phyloP scores from a whole-genome alignment of 2,329 filamentous ascomycete genomes.

The Trichoderma sp. region DNA sequence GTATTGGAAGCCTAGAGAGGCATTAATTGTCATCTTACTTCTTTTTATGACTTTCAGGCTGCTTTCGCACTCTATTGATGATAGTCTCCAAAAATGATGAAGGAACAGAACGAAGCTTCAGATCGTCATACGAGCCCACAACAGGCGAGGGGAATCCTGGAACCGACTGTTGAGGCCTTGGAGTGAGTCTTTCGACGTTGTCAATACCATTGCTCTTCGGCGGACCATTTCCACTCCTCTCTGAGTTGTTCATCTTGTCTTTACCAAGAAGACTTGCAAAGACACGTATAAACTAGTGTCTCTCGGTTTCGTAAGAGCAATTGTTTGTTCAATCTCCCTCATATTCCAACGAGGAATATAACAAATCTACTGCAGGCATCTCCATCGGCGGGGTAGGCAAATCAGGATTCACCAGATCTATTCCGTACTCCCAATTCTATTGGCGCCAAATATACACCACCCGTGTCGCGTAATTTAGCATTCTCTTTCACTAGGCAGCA shows the following conservation, averaged over 20 bases:
- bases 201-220: background rate
- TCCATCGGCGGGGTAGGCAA: background rate
- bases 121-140: background rate
- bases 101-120: background rate
- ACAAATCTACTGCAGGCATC: background rate
- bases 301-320: background rate
- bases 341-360: background rate
- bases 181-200: background rate
- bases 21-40: background rate
- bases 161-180: background rate
- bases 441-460: background rate
- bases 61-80: background rate
- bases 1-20: fast-evolving
- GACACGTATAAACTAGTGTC: background rate
- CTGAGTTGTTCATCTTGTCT: background rate
- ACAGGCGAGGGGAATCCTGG: background rate
- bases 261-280: too few relatives aligned
- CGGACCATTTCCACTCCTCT: background rate
- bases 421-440: background rate
- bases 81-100: background rate
- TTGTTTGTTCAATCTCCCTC: background rate
- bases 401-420: background rate
- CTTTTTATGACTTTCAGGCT: background rate
- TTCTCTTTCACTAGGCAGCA: background rate
- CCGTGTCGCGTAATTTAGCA: background rate